These are phyloP conservation scores for Trichoderma endophyticum DNA, from an alignment of 2,329 filamentous ascomycete genomes.

Conservation along the genomic window DNA sequence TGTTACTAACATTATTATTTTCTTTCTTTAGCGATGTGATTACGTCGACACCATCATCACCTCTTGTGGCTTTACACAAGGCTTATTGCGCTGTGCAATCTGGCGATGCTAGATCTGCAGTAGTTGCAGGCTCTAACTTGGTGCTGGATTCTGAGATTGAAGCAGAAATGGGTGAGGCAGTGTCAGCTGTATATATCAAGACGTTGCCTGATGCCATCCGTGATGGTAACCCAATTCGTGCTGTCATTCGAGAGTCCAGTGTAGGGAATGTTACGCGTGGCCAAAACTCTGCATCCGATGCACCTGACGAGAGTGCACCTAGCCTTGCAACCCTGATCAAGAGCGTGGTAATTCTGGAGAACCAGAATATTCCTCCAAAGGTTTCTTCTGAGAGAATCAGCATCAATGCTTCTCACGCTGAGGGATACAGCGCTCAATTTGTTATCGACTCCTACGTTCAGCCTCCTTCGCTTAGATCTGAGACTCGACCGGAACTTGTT, in stretches of 20 bases:
- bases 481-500: neutral
- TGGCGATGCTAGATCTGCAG: slow-evolving; percentile 10
- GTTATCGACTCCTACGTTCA: neutral
- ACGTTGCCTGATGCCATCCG: slow-evolving; percentile 38
- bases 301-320: slow-evolving; percentile 24
- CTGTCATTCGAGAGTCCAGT: slow-evolving; percentile 31
- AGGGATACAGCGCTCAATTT: slow-evolving; percentile 38
- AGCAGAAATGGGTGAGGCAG: slow-evolving; percentile 33
- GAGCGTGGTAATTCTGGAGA: slow-evolving; percentile 29
- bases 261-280: slow-evolving; percentile 33
- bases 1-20: neutral
- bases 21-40: neutral
- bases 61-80: slow-evolving; percentile 12
- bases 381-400: slow-evolving; percentile 25
- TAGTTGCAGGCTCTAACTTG: slow-evolving; percentile 1
- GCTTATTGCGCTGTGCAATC: slow-evolving; percentile 12
- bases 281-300: neutral
- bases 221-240: slow-evolving; percentile 38
- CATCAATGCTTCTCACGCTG: slow-evolving; percentile 36
- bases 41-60: neutral
- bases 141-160: neutral
- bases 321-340: slow-evolving; percentile 33
- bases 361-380: slow-evolving; percentile 27
- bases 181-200: slow-evolving; percentile 41
- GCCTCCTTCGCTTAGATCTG: neutral